Evolutionary conservation across 2,329 filamentous ascomycete species (phyloP), one percentile per base, ranked within the genome.

Genomic region (Paramyrothecium sp.): DNA sequence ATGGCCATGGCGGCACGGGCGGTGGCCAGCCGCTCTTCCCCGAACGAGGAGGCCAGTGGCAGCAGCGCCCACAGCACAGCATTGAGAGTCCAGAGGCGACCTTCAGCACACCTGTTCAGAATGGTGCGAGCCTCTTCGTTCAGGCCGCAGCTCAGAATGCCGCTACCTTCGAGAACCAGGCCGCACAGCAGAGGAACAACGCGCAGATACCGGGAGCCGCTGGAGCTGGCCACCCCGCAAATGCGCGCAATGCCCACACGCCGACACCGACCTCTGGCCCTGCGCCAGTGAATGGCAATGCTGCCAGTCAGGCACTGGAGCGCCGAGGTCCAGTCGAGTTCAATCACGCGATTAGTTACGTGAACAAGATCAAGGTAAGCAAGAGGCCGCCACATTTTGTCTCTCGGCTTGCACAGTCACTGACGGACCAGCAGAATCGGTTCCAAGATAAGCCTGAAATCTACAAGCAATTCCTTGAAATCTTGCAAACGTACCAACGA

Each of bases 401-500:
- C 26, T 30, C 26, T 5, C 10, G 4, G 26, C 26, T 30, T 30
- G 59, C 55, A 56, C 61, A 7, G 34, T 53, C 20, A 51, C 48
- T 51, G 22, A 51, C 22, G 38, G 51, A 51, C 57, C 60, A 30
- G 56, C 69, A 97, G 92, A 99, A 98, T 71, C 94, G 95, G 49
- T 99, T 98, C 75, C 89, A 96, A 66, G 89, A 93, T 68, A 93
- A 96, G 63, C 95, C 95, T 7, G 95, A 99, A 72, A 98, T 99
- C 61, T 99, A 99, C 79, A 99, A 99, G 74, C 94, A 99, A 70
- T 99, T 99, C 70, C 83, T 99, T 30, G 95, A 99, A 72, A 99
- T 99, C 52, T 79, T 99, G 50, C 95, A 99, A 75, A 99, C 95
- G 2, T 99, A 99, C 68, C 95, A 99, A 74, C 87, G 95, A 57